Percentiles rank a stretch among this genome's conserved stretches.
Conservation (phyloP, 2,329 filamentous ascomycete species). For the Aspergillus candidus region DNA sequence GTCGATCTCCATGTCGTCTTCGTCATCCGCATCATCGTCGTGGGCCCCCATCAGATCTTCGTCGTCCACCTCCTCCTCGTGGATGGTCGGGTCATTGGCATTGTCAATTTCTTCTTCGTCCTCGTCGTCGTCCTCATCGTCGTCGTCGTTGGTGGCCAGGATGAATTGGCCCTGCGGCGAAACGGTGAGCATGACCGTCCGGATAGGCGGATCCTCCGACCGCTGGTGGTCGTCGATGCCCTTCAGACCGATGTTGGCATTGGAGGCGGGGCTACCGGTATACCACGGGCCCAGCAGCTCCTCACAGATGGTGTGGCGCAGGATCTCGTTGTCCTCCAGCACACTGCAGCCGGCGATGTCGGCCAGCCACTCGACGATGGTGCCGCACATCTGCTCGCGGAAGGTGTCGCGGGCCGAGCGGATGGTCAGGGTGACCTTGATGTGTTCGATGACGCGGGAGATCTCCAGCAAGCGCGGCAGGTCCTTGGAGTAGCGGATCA, state of each 20-base stretch:
- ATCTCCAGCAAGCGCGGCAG: constrained; percentile 68
- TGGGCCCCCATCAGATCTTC: constrained; percentile 40
- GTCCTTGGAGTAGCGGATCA: constrained; percentile 70
- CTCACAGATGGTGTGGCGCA: constrained; percentile 80
- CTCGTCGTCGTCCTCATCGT: constrained; percentile 28
- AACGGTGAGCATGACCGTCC: constrained; percentile 36
- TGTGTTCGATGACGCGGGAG: constrained; percentile 83
- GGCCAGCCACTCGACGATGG: constrained; percentile 90
- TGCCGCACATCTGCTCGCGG: constrained; percentile 96
- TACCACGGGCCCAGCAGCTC: constrained; percentile 85
- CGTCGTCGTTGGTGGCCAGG: constrained; percentile 45
- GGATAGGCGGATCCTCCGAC: constrained; percentile 45
- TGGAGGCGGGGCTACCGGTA: constrained; percentile 73
- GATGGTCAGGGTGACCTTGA: constrained; percentile 93
- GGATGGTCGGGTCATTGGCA: constrained; percentile 34
- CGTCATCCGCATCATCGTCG: constrained; percentile 43
- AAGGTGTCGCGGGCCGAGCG: constrained; percentile 91
- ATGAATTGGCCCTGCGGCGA: constrained; percentile 38
- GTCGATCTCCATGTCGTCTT: constrained; percentile 33
- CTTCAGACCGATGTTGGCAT: constrained; percentile 68
- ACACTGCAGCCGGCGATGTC: constrained; percentile 89
- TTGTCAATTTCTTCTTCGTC: constrained; percentile 31
- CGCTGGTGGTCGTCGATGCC: constrained; percentile 77
- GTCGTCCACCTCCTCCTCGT: constrained; percentile 43
- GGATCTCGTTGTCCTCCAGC: constrained; percentile 68